Conservation (phyloP, 805 yeast genomes). For the Wickerhamiella brachini region DNA sequence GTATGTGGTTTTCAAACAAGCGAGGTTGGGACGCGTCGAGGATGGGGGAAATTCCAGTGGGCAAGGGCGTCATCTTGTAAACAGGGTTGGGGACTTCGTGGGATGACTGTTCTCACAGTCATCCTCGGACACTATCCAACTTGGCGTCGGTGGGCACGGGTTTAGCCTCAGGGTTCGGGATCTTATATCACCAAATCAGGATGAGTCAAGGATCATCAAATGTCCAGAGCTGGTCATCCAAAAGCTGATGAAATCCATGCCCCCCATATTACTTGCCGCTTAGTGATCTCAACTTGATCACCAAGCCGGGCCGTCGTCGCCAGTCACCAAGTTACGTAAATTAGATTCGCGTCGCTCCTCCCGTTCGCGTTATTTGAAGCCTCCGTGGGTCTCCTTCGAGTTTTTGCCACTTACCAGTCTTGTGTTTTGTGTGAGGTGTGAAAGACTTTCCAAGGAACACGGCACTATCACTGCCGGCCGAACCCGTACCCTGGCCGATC, state of each 20-base stretch:
- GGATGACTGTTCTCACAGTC: too few relatives aligned
- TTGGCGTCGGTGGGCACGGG: too few relatives aligned
- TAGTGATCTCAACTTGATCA: conserved; percentile 5
- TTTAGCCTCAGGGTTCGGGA: not conserved
- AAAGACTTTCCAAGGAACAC: not conserved
- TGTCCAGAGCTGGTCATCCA: not conserved
- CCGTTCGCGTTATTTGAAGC: not conserved
- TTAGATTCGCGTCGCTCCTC: not conserved
- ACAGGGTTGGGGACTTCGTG: too few relatives aligned
- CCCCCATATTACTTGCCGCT: conserved; percentile 6
- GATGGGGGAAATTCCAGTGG: not conserved
- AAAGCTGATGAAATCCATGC: not conserved
- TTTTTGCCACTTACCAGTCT: not conserved
- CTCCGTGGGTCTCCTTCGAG: not conserved
- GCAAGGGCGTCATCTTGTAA: too few relatives aligned
- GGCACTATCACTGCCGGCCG: not conserved
- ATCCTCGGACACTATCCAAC: too few relatives aligned
- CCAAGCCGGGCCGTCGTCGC: not conserved
- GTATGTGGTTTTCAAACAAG: not conserved
- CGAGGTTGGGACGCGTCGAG: not conserved
- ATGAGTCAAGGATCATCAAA: conserved; percentile 7
- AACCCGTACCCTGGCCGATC: not conserved
- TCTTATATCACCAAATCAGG: not conserved
- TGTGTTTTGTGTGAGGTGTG: conserved; percentile 4
- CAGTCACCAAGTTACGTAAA: conserved; percentile 2